Percentiles rank a stretch among this genome's conserved stretches.
Conservation (phyloP, 2,329 filamentous ascomycete genomes). For the Sphaerulina vaccinii region DNA sequence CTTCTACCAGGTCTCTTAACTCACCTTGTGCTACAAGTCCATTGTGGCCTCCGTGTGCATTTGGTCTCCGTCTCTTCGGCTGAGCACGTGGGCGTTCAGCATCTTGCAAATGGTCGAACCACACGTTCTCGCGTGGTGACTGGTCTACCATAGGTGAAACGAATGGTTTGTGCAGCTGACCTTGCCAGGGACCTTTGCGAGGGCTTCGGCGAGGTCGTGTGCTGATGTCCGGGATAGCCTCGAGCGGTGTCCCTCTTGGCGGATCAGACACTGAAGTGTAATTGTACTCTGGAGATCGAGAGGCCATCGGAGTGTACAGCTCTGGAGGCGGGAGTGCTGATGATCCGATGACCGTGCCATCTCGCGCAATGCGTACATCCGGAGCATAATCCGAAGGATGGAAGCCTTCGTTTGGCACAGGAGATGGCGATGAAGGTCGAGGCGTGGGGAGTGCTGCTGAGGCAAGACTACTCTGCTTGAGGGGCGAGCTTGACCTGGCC, state of each 20-base stretch:
- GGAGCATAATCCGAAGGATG: conserved; percentile 28
- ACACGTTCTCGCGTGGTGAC: conserved; percentile 28
- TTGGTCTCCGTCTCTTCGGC: conserved; percentile 4
- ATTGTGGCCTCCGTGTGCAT: not conserved
- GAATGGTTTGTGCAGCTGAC: conserved; percentile 34
- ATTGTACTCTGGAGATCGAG: conserved; percentile 13
- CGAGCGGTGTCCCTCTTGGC: conserved; percentile 26
- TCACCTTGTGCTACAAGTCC: conserved; percentile 31
- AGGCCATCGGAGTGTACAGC: conserved; percentile 12
- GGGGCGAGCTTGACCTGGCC: conserved; percentile 17
- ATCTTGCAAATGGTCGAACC: conserved; percentile 34
- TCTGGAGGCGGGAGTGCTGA: conserved; percentile 21
- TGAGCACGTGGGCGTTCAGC: conserved; percentile 10
- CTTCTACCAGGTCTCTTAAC: conserved; percentile 26
- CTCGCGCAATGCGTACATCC: conserved; percentile 22
- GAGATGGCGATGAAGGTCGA: conserved; percentile 34
- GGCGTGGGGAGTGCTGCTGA: conserved; percentile 30
- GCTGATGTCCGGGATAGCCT: conserved; percentile 27
- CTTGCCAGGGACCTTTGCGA: conserved; percentile 20
- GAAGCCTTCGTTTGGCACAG: conserved; percentile 14
- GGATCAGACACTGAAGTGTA: conserved; percentile 11
- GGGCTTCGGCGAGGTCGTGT: conserved; percentile 22
- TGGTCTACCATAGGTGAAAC: conserved; percentile 28
- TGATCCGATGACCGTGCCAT: conserved; percentile 23
- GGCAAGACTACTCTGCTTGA: not conserved